phyloP scores from a whole-genome alignment of 2,329 filamentous ascomycete genomes.

The Pseudonectria buxi region DNA sequence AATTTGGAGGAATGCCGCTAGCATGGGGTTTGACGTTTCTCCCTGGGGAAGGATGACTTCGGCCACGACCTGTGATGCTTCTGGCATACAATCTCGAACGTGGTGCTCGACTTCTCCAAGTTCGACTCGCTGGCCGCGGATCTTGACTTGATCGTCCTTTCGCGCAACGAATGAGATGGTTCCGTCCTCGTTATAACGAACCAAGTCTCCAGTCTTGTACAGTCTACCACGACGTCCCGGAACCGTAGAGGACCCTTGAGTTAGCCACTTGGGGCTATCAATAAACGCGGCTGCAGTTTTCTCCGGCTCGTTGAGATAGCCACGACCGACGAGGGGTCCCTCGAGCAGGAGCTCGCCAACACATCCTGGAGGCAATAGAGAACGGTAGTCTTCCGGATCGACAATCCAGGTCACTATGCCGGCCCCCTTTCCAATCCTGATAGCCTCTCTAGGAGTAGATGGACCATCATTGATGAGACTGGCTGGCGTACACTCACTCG shows the following conservation, averaged over 20 bases:
- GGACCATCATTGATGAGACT: constrained; percentile 1
- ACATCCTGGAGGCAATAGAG: constrained; percentile 17
- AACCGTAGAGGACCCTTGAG: not conserved
- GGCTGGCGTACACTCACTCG: constrained; percentile 4
- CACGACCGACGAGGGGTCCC: constrained; percentile 40
- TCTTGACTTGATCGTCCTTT: constrained; percentile 52
- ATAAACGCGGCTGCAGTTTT: constrained; percentile 25
- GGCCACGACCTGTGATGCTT: not conserved
- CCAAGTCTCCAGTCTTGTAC: constrained; percentile 44
- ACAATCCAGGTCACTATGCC: constrained; percentile 16
- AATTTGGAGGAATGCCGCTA: not conserved
- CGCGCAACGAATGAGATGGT: constrained; percentile 40
- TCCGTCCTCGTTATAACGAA: constrained; percentile 33
- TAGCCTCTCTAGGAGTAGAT: not conserved
- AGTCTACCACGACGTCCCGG: constrained; percentile 13
- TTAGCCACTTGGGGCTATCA: constrained; percentile 32
- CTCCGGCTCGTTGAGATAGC: constrained; percentile 37
- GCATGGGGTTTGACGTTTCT: not conserved
- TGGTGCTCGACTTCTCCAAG: constrained; percentile 24
- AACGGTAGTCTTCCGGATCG: constrained; percentile 14
- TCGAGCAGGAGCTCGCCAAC: constrained; percentile 40
- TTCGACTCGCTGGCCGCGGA: constrained; percentile 50
- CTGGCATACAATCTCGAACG: not conserved
- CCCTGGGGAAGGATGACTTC: not conserved
- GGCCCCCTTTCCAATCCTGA: constrained; percentile 3